A percentile compares a stretch with the other conserved stretches of the same genome.
Conservation (phyloP, 345 rosid species). For the Arabidopsis arenosa region DNA sequence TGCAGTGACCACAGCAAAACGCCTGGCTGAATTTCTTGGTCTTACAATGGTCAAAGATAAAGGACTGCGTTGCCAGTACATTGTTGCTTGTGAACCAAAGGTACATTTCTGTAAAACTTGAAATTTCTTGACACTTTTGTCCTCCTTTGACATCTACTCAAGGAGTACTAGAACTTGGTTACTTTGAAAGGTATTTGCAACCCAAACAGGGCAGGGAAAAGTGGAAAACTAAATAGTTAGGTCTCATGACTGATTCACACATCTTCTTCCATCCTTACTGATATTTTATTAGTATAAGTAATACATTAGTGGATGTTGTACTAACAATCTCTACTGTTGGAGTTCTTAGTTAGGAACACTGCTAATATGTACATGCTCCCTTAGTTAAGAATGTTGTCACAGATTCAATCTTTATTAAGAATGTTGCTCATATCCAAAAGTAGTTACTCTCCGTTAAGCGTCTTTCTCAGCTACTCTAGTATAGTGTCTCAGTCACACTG, state of each 20-base stretch:
- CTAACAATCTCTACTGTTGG: conserved; percentile 7
- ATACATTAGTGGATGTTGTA: conserved; percentile 8
- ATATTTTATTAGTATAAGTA: conserved; percentile 15
- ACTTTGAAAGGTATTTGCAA: conserved; percentile 5
- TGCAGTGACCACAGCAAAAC: conserved; percentile 97
- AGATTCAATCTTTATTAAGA: conserved; percentile 22
- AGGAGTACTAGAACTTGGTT: conserved; percentile 17
- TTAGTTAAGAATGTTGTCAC: conserved; percentile 15
- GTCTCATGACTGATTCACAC: conserved; percentile 22
- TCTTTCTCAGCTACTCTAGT: conserved; percentile 24
- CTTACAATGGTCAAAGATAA: conserved; percentile 94
- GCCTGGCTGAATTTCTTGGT: conserved; percentile 94
- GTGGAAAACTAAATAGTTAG: background rate
- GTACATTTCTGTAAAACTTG: conserved; percentile 50
- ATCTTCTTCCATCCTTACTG: conserved; percentile 3
- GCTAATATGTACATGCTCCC: conserved; percentile 17
- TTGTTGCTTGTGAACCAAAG: conserved; percentile 93
- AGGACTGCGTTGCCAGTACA: conserved; percentile 96
- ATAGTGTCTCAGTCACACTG: conserved; percentile 17
- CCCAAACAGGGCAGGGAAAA: background rate
- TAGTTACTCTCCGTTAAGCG: conserved; percentile 5
- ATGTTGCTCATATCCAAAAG: conserved; percentile 20
- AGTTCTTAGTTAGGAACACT: conserved; percentile 24
- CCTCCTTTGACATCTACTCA: conserved; percentile 10
- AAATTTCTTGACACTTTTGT: background rate